These are phyloP conservation scores for Asterella californica DNA, from an alignment of 225 moss, liverwort and hornwort genomes.

Conservation along the genomic window DNA sequence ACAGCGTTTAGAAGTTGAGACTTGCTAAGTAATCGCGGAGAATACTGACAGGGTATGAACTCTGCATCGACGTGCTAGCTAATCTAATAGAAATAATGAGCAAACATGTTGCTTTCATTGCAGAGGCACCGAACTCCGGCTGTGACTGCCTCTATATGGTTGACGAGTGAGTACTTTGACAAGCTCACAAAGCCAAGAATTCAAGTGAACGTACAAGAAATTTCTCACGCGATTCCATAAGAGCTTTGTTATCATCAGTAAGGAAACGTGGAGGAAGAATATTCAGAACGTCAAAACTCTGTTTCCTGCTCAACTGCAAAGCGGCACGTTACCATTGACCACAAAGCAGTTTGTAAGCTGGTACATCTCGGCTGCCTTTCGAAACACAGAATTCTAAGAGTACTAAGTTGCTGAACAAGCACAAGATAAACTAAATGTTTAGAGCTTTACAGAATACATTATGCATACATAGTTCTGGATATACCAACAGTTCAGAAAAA, in stretches of 20 bases:
- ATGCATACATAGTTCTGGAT: conserved; percentile 20
- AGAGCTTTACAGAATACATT: neutral
- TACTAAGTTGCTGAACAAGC: neutral
- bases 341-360: neutral
- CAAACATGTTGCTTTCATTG: neutral
- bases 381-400: neutral
- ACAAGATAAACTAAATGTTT: neutral
- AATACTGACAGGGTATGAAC: too few relatives aligned
- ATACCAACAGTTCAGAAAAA: conserved; percentile 69
- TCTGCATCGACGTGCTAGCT: neutral
- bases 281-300: conserved; percentile 56
- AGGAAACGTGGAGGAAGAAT: conserved; percentile 70
- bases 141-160: neutral
- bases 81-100: neutral
- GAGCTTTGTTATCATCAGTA: conserved; percentile 56
- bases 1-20: neutral
- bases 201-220: conserved; percentile 53
- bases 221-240: conserved; percentile 44
- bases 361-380: neutral
- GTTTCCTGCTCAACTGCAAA: conserved; percentile 53
- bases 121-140: neutral
- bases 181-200: neutral
- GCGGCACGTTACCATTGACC: too few relatives aligned
- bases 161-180: neutral
- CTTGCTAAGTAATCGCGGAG: neutral